Percentiles rank a stretch among this genome's conserved stretches.
phyloP scores from a whole-genome alignment of 208 protist genomes.

The Leishmania mexicana region DNA sequence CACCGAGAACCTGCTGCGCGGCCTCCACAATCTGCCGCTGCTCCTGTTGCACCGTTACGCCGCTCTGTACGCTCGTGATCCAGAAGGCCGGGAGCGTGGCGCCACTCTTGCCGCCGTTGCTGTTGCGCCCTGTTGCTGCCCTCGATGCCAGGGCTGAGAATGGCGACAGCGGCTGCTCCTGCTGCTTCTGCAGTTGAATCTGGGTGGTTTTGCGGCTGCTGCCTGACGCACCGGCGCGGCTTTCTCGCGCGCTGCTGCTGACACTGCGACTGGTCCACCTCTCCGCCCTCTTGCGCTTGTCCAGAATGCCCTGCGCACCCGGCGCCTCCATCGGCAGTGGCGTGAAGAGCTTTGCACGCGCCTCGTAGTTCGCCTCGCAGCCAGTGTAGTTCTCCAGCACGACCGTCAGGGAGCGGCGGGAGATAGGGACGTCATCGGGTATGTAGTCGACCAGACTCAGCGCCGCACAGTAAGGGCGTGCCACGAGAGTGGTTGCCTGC shows the following conservation, averaged over 20 bases:
- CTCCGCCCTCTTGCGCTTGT: slow-evolving; percentile 17
- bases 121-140: not conserved
- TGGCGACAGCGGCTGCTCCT: slow-evolving; percentile 5
- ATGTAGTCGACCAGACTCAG: slow-evolving; percentile 44
- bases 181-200: not conserved
- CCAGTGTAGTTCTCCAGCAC: slow-evolving; percentile 64
- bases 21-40: slow-evolving; percentile 49
- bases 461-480: slow-evolving; percentile 48
- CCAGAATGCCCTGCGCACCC: slow-evolving; percentile 13
- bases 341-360: slow-evolving; percentile 38
- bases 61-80: slow-evolving; percentile 61
- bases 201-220: not conserved
- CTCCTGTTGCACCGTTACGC: slow-evolving; percentile 53
- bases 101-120: not conserved
- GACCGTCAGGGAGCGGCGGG: slow-evolving; percentile 39
- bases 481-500: not conserved
- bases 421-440: slow-evolving; percentile 61
- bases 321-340: slow-evolving; percentile 36
- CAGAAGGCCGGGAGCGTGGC: slow-evolving; percentile 51
- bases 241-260: not conserved
- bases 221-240: not conserved
- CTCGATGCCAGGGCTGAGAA: slow-evolving; percentile 9
- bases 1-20: slow-evolving; percentile 71
- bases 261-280: not conserved
- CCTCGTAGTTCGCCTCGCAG: slow-evolving; percentile 56